Evolutionary conservation across 805 yeast genomes (phyloP).

Genomic region (Vanderwaltozyma yarrowii): DNA sequence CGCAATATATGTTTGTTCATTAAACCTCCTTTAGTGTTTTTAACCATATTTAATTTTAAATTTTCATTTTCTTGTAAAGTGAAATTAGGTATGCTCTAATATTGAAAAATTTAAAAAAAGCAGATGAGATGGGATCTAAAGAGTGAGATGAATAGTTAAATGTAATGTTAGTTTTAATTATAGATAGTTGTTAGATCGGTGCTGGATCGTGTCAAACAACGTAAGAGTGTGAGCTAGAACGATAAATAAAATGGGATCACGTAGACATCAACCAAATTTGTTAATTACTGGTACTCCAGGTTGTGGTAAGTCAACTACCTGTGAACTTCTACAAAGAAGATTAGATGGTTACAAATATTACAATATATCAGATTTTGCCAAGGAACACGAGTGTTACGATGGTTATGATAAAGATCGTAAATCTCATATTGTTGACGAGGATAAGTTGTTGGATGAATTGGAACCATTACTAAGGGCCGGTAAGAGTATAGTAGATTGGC

Average conservation of each 20-base stretch:
- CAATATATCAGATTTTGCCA: conserved; percentile 74
- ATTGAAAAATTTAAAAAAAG: too few species aligned
- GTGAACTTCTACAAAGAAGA: conserved; percentile 20
- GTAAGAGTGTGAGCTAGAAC: too few species aligned
- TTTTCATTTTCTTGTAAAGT: too few species aligned
- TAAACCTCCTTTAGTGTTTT: too few species aligned
- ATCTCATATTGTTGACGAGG: conserved; percentile 87
- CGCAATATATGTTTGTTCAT: too few species aligned
- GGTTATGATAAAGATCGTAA: conserved; percentile 83
- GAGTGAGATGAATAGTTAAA: too few species aligned
- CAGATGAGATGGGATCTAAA: too few species aligned
- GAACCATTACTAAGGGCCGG: conserved; percentile 76
- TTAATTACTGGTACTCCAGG: conserved; percentile 93
- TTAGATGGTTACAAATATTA: conserved; percentile 38
- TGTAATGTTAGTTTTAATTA: too few species aligned
- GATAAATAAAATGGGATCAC: conserved; percentile 8
- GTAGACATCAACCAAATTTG: conserved; percentile 50
- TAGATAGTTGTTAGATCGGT: too few species aligned
- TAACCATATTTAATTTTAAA: too few species aligned
- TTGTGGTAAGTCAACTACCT: conserved; percentile 29
- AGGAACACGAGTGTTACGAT: conserved; percentile 62
- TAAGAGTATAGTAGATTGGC: conserved; percentile 94
- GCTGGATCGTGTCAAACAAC: too few species aligned
- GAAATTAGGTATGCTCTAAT: too few species aligned
- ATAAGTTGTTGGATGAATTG: conserved; percentile 67